These are phyloP conservation scores for Scheffersomyces cryptocercus DNA, from an alignment of 1,139 yeast species.

Conservation along the genomic window DNA sequence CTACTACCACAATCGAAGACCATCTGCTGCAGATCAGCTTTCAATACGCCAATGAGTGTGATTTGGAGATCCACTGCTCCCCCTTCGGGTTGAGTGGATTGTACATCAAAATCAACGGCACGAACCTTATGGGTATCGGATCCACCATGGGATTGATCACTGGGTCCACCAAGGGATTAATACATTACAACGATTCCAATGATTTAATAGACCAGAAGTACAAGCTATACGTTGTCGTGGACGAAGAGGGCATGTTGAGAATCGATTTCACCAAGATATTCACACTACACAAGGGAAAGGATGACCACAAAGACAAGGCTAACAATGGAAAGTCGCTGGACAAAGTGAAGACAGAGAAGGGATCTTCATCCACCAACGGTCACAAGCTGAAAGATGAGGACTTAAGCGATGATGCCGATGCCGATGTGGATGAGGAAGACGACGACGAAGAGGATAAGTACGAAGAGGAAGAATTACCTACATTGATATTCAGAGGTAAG, in stretches of 20 bases:
- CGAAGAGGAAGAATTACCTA: slow-evolving; percentile 43
- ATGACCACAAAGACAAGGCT: slow-evolving; percentile 9
- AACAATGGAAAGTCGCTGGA: slow-evolving; percentile 10
- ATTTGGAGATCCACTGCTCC: slow-evolving; percentile 56
- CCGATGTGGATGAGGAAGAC: slow-evolving; percentile 7
- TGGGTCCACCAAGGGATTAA: slow-evolving; percentile 51
- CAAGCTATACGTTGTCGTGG: slow-evolving; percentile 53
- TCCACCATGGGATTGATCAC: slow-evolving; percentile 60
- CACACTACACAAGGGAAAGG: slow-evolving; percentile 18
- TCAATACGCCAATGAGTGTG: slow-evolving; percentile 54
- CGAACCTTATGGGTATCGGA: slow-evolving; percentile 57
- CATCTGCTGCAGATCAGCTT: slow-evolving; percentile 29
- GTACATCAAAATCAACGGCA: slow-evolving; percentile 52
- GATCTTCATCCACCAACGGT: neutral
- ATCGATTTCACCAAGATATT: slow-evolving; percentile 56
- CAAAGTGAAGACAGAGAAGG: neutral
- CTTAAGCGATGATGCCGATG: slow-evolving; percentile 9
- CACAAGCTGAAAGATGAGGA: slow-evolving; percentile 1
- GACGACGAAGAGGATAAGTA: slow-evolving; percentile 13
- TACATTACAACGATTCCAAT: slow-evolving; percentile 52
- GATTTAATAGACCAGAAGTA: slow-evolving; percentile 52
- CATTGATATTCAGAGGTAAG: slow-evolving; percentile 50
- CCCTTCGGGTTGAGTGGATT: slow-evolving; percentile 61
- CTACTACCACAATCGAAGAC: neutral
- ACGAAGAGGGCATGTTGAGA: slow-evolving; percentile 49